Evolutionary conservation across 1,139 yeast genomes (phyloP).

Genomic region (Lodderomyces metapsilosis): DNA sequence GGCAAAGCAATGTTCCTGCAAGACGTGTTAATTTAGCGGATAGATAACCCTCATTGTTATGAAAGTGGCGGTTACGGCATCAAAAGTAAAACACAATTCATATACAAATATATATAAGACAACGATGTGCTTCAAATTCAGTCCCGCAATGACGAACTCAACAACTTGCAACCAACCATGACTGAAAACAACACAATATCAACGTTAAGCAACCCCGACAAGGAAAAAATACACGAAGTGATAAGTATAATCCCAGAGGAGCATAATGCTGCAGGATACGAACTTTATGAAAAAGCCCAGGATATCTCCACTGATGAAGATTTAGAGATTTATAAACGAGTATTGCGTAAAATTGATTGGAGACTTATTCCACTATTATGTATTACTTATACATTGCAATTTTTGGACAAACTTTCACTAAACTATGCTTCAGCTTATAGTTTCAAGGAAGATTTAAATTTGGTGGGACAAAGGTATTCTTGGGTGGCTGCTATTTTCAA

Average conservation of each 20-base stretch:
- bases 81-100: neutral
- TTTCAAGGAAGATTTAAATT: conserved; percentile 22
- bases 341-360: conserved; percentile 39
- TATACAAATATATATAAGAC: neutral
- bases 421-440: conserved; percentile 32
- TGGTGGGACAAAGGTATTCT: conserved; percentile 24
- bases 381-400: conserved; percentile 47
- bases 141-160: too few relatives aligned
- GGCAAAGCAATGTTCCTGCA: too few relatives aligned
- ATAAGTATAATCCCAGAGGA: neutral
- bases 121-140: neutral
- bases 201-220: neutral
- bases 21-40: neutral
- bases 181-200: neutral
- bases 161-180: too few relatives aligned
- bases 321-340: conserved; percentile 18
- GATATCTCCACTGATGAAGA: conserved; percentile 27
- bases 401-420: conserved; percentile 47
- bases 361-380: conserved; percentile 46
- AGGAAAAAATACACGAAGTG: conserved; percentile 2
- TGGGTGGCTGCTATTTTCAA: conserved; percentile 65
- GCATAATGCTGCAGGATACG: conserved; percentile 23
- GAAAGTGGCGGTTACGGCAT: neutral
- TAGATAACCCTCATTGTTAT: neutral
- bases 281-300: conserved; percentile 29